These are phyloP conservation scores for Sporothrix humicola DNA, from an alignment of 2,329 filamentous ascomycete genomes.

Conservation along the genomic window DNA sequence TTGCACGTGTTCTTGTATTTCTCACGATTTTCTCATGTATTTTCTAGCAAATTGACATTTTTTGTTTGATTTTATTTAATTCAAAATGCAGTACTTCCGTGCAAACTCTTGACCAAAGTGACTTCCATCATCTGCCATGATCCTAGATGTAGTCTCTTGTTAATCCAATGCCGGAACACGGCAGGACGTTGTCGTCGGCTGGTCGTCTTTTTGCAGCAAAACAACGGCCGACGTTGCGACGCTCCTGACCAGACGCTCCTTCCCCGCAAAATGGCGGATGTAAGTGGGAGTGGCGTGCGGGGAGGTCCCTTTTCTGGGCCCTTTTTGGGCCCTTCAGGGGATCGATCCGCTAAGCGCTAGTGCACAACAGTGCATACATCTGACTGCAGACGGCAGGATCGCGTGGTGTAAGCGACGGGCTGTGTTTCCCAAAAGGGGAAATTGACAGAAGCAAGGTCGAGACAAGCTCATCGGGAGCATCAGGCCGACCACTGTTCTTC, in stretches of 20 bases:
- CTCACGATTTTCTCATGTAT: neutral
- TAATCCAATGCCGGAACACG: neutral
- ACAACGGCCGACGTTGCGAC: neutral
- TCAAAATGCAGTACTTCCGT: neutral
- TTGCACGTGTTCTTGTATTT: neutral
- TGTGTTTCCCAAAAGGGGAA: neutral
- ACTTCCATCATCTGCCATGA: neutral
- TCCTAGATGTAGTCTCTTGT: neutral
- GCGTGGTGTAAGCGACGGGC: slow-evolving; percentile 7
- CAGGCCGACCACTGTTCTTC: slow-evolving; percentile 3
- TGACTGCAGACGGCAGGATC: slow-evolving; percentile 23
- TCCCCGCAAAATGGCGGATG: slow-evolving; percentile 8
- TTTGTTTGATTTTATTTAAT: neutral
- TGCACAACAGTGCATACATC: too few species aligned
- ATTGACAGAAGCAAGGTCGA: too few species aligned
- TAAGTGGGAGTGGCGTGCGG: neutral
- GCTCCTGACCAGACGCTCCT: neutral
- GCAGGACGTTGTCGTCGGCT: neutral
- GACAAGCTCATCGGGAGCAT: slow-evolving; percentile 14
- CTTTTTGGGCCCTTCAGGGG: neutral
- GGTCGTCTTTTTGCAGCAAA: neutral
- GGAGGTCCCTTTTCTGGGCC: neutral
- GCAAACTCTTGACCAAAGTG: too few species aligned
- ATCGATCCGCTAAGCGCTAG: neutral
- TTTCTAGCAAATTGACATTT: neutral